Base-by-base conservation (phyloP, 495 filamentous ascomycete species). In the Daldinia bambusicola region DNA sequence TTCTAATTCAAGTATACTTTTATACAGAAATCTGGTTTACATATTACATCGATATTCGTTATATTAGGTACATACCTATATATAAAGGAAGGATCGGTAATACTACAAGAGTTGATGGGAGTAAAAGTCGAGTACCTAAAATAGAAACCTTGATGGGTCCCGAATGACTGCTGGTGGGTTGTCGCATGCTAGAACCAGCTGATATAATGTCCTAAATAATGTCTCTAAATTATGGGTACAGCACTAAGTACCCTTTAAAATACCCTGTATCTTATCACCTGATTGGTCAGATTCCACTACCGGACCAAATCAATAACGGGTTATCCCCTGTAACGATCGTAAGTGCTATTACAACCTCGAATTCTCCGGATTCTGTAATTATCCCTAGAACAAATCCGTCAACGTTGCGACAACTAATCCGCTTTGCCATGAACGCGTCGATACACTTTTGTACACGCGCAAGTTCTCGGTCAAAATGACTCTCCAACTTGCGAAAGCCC, bases 391-490 rank as follows among this genome's bases (percentile, higher is more conserved):
- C 20, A 26, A 48, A 48, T 48, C 6, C 43, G 43, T 4, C 43
- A 48, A 3, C 43, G 9, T 48, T 18, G 43, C 18, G 6, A 61
- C 41, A 56, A 38, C 30, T 26, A 8, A 8, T 60, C 40, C 51
- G 40, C 50, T 22, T 22, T 38, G 67, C 61, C 59, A 72, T 72
- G 70, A 69, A 18, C 55, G 56, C 55, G 51, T 56, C 34, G 48
- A 22, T n/a, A 36, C 55, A 26, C 16, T 41, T 16, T 51, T 59
- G n/a, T 55, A 58, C 22, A 41, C 61, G 50, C 36, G 30, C 66
- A 41, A 63, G 37, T 63, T 6, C 20, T 52, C 71, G 16, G 43
- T 32, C 73, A 52, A 61, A 6, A 78, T 78, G 76, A 9, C 71
- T 60, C 64, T 71, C 50, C 57, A 63, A 45, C 56, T 61, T 14